phyloP scores from a whole-genome alignment of 192 early-diverging fungal species.

The Rhizophagus sp. region DNA sequence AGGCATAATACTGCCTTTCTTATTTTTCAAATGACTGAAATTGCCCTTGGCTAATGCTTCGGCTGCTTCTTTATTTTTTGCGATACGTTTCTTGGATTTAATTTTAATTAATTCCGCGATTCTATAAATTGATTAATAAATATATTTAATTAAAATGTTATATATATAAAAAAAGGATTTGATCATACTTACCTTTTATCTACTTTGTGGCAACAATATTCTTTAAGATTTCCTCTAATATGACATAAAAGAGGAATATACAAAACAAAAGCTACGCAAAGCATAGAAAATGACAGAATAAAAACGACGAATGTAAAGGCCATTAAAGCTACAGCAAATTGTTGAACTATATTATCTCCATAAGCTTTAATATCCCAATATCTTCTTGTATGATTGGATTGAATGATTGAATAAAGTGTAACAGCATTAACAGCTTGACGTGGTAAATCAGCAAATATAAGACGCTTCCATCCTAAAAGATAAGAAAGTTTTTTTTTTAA shows the following conservation, averaged over 20 bases:
- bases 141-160: background rate
- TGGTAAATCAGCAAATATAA: constrained; percentile 80
- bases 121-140: constrained; percentile 33
- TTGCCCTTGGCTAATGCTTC: background rate
- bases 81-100: constrained; percentile 51
- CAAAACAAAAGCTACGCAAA: constrained; percentile 62
- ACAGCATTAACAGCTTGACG: constrained; percentile 71
- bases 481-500: background rate
- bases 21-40: background rate
- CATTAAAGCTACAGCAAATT: constrained; percentile 36
- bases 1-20: background rate
- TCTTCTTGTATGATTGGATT: background rate
- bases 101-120: constrained; percentile 61
- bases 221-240: constrained; percentile 86
- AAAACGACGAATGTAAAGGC: constrained; percentile 69
- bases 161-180: background rate
- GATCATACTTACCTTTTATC: constrained; percentile 73
- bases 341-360: constrained; percentile 25
- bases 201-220: constrained; percentile 86
- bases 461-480: constrained; percentile 76
- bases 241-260: constrained; percentile 79
- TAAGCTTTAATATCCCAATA: constrained; percentile 13
- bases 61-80: constrained; percentile 27
- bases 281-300: constrained; percentile 50
- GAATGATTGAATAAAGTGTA: constrained; percentile 47